phyloP scores from a whole-genome alignment of 495 filamentous ascomycete genomes.

The Aspergillus carlsbadensis region DNA sequence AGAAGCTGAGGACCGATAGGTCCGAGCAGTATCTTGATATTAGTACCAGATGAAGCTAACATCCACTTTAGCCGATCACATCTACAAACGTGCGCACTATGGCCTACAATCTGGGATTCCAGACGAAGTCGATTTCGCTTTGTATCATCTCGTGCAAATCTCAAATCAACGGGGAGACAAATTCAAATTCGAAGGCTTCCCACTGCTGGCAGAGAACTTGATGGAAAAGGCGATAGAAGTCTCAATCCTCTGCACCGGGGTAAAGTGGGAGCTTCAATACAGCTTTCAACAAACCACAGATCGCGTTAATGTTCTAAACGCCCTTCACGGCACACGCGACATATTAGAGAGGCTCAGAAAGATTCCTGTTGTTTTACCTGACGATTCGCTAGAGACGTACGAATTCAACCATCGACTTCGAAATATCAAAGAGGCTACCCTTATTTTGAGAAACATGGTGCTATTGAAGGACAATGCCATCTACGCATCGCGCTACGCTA shows the following conservation, averaged over 20 bases:
- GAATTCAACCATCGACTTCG: conserved; percentile 70
- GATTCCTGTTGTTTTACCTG: conserved; percentile 53
- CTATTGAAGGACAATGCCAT: conserved; percentile 84
- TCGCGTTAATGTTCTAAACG: conserved; percentile 68
- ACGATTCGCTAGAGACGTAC: conserved; percentile 72
- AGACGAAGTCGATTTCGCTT: conserved; percentile 81
- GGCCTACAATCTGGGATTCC: conserved; percentile 77
- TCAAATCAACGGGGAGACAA: conserved; percentile 93
- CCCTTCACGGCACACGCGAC: conserved; percentile 64
- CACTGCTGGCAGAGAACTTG: conserved; percentile 83
- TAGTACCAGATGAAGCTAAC: conserved; percentile 8
- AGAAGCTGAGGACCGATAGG: too few species aligned
- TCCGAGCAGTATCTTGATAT: too few species aligned
- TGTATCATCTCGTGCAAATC: conserved; percentile 93
- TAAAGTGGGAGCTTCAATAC: conserved; percentile 79
- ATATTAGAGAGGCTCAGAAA: conserved; percentile 65
- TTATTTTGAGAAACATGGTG: conserved; percentile 91
- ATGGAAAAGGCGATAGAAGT: conserved; percentile 79
- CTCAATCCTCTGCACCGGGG: conserved; percentile 70
- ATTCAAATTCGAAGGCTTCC: conserved; percentile 89
- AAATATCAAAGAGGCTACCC: conserved; percentile 78
- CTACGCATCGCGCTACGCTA: conserved; percentile 70
- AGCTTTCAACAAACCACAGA: conserved; percentile 51
- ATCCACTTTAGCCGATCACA: conserved; percentile 49
- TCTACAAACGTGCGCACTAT: conserved; percentile 80